phyloP scores from a whole-genome alignment of 169 alveolate species.

The Cryptosporidium parvum region DNA sequence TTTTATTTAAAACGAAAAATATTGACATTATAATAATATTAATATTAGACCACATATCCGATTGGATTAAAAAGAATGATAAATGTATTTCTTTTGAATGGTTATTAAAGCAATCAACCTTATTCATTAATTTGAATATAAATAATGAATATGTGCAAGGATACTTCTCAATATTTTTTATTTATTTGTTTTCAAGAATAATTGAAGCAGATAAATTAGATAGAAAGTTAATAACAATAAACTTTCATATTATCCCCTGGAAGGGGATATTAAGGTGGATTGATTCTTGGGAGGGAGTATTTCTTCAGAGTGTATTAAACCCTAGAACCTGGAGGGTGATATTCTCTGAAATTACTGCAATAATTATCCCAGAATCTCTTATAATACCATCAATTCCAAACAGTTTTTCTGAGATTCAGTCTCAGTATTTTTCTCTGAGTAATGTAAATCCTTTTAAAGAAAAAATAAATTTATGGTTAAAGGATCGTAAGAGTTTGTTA shows the following conservation, averaged over 20 bases:
- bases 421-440: background rate
- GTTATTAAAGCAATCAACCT: background rate
- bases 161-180: conserved; percentile 23
- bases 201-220: conserved; percentile 20
- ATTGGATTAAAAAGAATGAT: conserved; percentile 24
- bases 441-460: background rate
- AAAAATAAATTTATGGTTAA: background rate
- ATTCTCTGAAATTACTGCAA: conserved; percentile 61
- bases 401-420: background rate
- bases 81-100: conserved; percentile 7
- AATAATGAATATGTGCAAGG: background rate
- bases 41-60: conserved; percentile 41
- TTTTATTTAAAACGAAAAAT: conserved; percentile 42
- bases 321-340: conserved; percentile 45
- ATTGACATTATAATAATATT: conserved; percentile 26
- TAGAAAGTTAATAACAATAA: background rate
- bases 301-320: conserved; percentile 11
- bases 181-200: conserved; percentile 34
- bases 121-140: background rate
- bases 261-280: conserved; percentile 37
- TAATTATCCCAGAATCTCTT: conserved; percentile 41
- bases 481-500: background rate
- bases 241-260: conserved; percentile 49
- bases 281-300: conserved; percentile 9
- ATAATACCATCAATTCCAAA: conserved; percentile 39